Base-by-base conservation (phyloP, 108 stramenopile species). In the Skeletonema costatum region DNA sequence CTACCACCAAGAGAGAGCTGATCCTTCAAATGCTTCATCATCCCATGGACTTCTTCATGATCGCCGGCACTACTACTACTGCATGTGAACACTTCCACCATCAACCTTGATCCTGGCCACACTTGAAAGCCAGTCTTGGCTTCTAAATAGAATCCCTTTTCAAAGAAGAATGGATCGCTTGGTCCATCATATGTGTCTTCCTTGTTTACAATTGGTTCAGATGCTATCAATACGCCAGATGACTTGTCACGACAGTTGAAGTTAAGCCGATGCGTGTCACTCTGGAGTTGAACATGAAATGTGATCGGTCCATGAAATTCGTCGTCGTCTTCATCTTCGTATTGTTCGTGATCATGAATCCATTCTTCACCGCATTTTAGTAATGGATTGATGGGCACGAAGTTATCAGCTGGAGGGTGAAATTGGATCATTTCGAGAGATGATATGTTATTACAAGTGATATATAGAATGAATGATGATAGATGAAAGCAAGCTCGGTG, bases 101-200 rank as follows among this genome's bases (percentile, higher is more conserved):
- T 62, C 42, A 84, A 59, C n/a, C 83, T 41, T 7, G 78, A 69
- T 0, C 83, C 83, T 12, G 83, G 83, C 83, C 83, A 84, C 3
- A 79, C 78, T 39, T 79, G 78, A 66, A 84, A 84, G 38, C 83
- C 83, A 4, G 83, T 84, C 76, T 79, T 75, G 62, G 83, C 83
- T 46, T 84, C 83, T 7, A 84, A 59, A 30, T 80, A 75, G 66
- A 80, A 84, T 25, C 83, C 83, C 21, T 50, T 64, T 50, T 84
- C 74, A 53, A 84, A 84, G 59, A 84, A 80, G 46, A 75, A 75
- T 12, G 78, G 83, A 75, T 83, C 82, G 50, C 67, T 25, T 5
- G 59, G 66, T 12, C 72, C 78, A 64, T 71, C 72, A 4, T 69
- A 33, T 16, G 32, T 30, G 1, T 64, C 56, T 4, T 61, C 62